Base-by-base conservation (phyloP, 768 basidiomycete species). In the Cystobasidium onofrii region DNA sequence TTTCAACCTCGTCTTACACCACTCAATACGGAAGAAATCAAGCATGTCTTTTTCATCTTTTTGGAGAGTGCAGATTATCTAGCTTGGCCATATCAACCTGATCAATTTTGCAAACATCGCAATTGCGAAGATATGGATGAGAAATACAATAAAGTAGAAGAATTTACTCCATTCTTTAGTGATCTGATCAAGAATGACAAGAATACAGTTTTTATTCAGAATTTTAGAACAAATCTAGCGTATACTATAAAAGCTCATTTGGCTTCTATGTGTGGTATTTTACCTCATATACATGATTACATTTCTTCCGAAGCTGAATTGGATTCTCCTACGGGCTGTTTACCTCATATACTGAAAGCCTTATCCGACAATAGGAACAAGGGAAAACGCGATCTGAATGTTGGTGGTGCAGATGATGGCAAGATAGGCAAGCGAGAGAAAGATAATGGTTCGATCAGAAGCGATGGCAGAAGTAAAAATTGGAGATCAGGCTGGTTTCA, bases 161-260 rank as follows among this genome's bases (percentile, higher is more conserved):
- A 64, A 25, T 64, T 64, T 34, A 64, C 63, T 36, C 63, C 63
- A 36, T 64, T 64, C 27, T 64, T 64, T 36, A 39, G 29, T 10
- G 27, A 41, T 36, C 27, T 64, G 27, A 64, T 64, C 27, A 46
- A 64, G n/a, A 36, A 46, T 27, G 63, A 64, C 25, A 27, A 27
- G 39, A 9, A 64, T 27, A 46, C 63, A 64, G 39, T 64, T 46
- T 64, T 20, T 46, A 64, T 64, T 41, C 7, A 64, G 27, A 34
- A 64, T 64, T 64, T 64, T 46, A 41, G 63, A 41, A 64, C 63
- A 6, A 64, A 64, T 46, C n/a, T 64, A 64, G 63, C 63, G 18
- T 64, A 41, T 46, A 64, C 63, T 46, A 64, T 46, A 39, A 64
- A 64, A 46, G 36, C 63, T 46, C 63, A 64, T 46, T 46, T 64